phyloP scores from a whole-genome alignment of 1,139 yeast genomes.

The Geotrichum fermentans region DNA sequence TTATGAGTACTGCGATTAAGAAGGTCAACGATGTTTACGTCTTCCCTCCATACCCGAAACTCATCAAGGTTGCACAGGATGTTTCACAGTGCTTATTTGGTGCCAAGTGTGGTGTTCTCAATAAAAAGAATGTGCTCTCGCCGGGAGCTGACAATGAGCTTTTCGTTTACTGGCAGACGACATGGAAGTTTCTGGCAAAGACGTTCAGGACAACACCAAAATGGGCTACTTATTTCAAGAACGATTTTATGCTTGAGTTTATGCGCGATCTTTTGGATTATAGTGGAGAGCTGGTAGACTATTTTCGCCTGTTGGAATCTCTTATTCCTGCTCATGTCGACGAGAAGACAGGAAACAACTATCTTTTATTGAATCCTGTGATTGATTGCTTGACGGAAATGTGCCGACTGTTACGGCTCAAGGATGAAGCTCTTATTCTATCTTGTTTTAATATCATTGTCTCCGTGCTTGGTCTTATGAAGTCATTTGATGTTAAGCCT shows the following conservation, averaged over 20 bases:
- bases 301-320: slow-evolving; percentile 53
- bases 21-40: slow-evolving; percentile 45
- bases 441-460: slow-evolving; percentile 71
- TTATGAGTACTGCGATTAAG: slow-evolving; percentile 47
- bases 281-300: slow-evolving; percentile 61
- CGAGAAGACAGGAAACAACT: slow-evolving; percentile 24
- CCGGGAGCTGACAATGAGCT: slow-evolving; percentile 28
- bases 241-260: slow-evolving; percentile 62
- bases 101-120: slow-evolving; percentile 56
- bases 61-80: slow-evolving; percentile 72
- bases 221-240: slow-evolving; percentile 65
- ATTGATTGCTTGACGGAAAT: slow-evolving; percentile 41
- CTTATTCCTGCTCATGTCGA: slow-evolving; percentile 34
- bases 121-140: slow-evolving; percentile 29
- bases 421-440: slow-evolving; percentile 67
- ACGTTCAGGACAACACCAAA: slow-evolving; percentile 60
- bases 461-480: slow-evolving; percentile 34
- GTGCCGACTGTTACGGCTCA: slow-evolving; percentile 74
- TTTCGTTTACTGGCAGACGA: slow-evolving; percentile 54
- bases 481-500: slow-evolving; percentile 30
- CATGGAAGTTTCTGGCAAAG: slow-evolving; percentile 69
- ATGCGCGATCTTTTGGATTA: slow-evolving; percentile 83
- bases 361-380: slow-evolving; percentile 29
- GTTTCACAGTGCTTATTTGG: slow-evolving; percentile 59
- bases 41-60: slow-evolving; percentile 72